Base-by-base conservation (phyloP, 1,139 yeast species). In the Saccharomycopsis phalli region DNA sequence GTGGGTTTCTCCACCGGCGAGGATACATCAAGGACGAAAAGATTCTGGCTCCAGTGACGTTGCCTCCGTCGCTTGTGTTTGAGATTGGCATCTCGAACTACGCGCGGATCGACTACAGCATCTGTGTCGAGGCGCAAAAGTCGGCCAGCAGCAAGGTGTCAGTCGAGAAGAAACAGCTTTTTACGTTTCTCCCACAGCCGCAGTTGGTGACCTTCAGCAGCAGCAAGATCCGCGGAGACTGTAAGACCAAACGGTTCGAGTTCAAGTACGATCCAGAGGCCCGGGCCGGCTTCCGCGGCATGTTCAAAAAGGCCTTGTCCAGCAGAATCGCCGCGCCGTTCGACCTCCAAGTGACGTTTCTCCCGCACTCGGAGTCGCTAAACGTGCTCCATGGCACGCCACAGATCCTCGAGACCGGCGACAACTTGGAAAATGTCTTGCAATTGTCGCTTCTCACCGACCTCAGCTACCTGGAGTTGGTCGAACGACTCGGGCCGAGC, bases 21-120 rank as follows among this genome's bases (percentile, higher is more conserved):
- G 47, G 47, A n/a, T 44, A 19, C 28, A 14, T 38, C 29, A 44
- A 44, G 23, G 47, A 44, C 21, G 45, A 38, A 17, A 40, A 42
- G 14, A n/a, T 31, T 3, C 8, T 26, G 8, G 25, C 37, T n/a
- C 45, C 45, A 7, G 37, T 41, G 13, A 41, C 42, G 4, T 30
- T 44, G 17, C 47, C 47, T 2, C 47, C 47, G 6, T 32, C 38
- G 8, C 21, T 44, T n/a, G 28, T 36, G 4, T 42, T 42, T 17
- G 37, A 41, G 23, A 34, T 35, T 29, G 40, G 45, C 10, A 23
- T 26, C 18, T 33, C 29, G 22, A 32, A 44, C 25, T 38, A 14
- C 22, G 40, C 35, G 3, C 38, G 38, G 7, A 44, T 44, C 20
- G 39, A 41, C 27, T 44, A 44, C 25, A 14, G 29, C 3, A 23